Evolutionary conservation across 805 yeast species (phyloP), one percentile per base, ranked within the genome.

Genomic region (Schwanniomyces polymorphus): DNA sequence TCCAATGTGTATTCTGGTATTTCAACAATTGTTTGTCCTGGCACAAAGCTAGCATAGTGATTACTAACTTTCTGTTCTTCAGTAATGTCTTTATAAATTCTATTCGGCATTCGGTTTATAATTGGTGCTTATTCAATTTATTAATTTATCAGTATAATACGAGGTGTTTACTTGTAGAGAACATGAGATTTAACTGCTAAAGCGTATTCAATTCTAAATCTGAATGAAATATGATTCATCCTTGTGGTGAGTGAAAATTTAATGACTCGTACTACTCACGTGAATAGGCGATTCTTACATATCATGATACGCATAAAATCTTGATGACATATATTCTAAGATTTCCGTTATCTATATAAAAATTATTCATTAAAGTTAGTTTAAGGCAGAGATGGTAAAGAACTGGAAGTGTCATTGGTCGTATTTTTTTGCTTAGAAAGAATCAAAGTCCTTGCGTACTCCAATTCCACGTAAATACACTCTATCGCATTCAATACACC

Each of bases 401-500:
- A 21, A 21, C 23, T 21, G 5, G 23, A 21, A 21, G 14, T 3
- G 17, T 31, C 35, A 31, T 10, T 11, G 3, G 8, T 3, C 2
- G 7, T 17, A 42, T 60, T 54, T 45, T 68, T 64, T 21, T 70
- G 72, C 56, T 82, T 84, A 33, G 71, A 67, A 27, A 73, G 47
- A 21, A 82, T 77, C 54, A 86, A 63, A 29, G 77, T 79, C 49
- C 79, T 72, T 1, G 96, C 88, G 63, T 91, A 91, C 43, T 84
- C 91, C 61, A 90, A 61, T 57, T 89, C 89, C 1, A 81, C 74
- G 64, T 91, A 92, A n/a, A 92, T 86, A 7, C 81, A 70, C 45
- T 82, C 83, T 37, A 92, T 81, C 0, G 97, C 97, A 14, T 73
- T 75, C 23, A 68, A 68, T 6, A 91, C 97, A 2, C 98, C 98